Evolutionary conservation across 306 rosid genomes (phyloP), one percentile per base, ranked within the genome.

Genomic region (Fagus crenata): DNA sequence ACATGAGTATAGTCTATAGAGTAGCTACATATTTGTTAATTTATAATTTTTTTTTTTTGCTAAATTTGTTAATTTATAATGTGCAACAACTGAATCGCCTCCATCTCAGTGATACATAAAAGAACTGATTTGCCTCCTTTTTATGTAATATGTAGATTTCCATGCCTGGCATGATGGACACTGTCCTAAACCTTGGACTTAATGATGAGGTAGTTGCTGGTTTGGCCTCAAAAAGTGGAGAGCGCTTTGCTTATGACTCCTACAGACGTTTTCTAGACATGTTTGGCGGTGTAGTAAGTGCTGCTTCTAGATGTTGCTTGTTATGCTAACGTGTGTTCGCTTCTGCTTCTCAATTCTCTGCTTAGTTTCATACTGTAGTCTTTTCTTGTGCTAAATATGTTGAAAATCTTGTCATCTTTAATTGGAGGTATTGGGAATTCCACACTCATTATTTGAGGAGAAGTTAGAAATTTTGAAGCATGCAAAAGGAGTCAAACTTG

Each of bases 111-210:
- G 17, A 15, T 1, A n/a, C 17, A 58, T 64, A 49, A 68, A 68
- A 72, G 28, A 65, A 65, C 61, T 61, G 67, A 77, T 55, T 67
- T 77, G 51, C 36, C 31, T 54, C 71, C 72, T 76, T 0, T 55
- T 17, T 31, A 49, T 46, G 51, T 46, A 46, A 46, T 71, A 59
- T 72, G 53, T 68, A 95, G 97, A 87, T 95, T 83, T 95, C 99
- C 68, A 95, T 95, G 99, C 99, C 97, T 65, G 99, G 99, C 71
- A 95, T 92, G 97, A 95, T 92, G 99, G 99, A 95, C 87, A 95
- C 97, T 31, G 93, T 95, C 82, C 99, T 95, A 86, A 95, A 95
- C 89, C 97, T 95, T 68, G 99, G 99, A 78, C 80, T 95, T 60
- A 92, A 92, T 80, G 97, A 95, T 75, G 89, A 92, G 71, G 97